Conservation (phyloP, 208 protist species). For the Phytomonas sp. region DNA sequence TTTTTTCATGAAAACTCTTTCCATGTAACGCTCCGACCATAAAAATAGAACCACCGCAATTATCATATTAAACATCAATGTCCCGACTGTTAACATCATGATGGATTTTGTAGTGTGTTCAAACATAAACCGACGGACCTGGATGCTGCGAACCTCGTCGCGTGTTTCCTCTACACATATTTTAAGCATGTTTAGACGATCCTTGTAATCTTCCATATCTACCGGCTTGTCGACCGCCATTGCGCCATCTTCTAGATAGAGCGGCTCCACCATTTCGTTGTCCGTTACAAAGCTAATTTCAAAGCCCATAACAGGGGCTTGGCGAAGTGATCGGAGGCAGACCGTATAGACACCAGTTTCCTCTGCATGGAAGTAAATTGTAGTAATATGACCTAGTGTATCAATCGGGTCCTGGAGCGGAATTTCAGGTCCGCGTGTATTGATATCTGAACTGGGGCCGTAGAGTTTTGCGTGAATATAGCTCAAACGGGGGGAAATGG, state of each 20-base stretch:
- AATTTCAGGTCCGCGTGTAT: conserved; percentile 22
- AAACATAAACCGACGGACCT: conserved; percentile 46
- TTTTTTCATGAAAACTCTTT: conserved; percentile 53
- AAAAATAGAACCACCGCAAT: conserved; percentile 32
- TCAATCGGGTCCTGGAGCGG: conserved; percentile 23
- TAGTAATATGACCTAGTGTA: conserved; percentile 33
- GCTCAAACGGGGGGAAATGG: conserved; percentile 41
- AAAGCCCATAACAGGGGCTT: conserved; percentile 46
- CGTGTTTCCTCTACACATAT: conserved; percentile 43
- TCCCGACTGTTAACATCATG: conserved; percentile 38
- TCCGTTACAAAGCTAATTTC: conserved; percentile 54
- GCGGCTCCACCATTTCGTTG: conserved; percentile 46
- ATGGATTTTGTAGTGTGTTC: conserved; percentile 35
- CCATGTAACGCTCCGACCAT: conserved; percentile 44
- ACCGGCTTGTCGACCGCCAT: conserved; percentile 62
- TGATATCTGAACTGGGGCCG: conserved; percentile 21
- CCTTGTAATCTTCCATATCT: conserved; percentile 42
- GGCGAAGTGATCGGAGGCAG: conserved; percentile 46
- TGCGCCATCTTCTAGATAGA: conserved; percentile 38
- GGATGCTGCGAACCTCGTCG: conserved; percentile 49
- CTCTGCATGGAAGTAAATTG: conserved; percentile 53
- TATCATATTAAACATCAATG: conserved; percentile 42
- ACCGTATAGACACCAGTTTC: conserved; percentile 57
- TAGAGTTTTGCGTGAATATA: conserved; percentile 41
- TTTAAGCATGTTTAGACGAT: conserved; percentile 51